These are phyloP conservation scores for Fusarium sp. DNA, from an alignment of 2,329 filamentous ascomycete genomes.

Conservation along the genomic window DNA sequence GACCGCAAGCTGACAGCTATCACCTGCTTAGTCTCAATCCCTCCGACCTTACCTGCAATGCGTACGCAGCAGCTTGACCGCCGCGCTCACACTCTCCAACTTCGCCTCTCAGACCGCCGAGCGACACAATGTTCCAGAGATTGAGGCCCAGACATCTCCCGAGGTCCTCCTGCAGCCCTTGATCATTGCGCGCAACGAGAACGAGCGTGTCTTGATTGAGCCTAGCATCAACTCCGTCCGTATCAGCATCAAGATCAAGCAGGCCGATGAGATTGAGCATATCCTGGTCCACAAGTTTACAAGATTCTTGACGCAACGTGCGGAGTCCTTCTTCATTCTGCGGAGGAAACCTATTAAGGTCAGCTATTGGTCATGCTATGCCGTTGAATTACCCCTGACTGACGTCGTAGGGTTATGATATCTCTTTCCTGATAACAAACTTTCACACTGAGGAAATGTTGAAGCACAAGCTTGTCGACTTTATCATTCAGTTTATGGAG, in stretches of 20 bases:
- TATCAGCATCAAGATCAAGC: constrained; percentile 99
- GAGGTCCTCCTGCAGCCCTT: constrained; percentile 94
- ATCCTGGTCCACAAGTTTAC: constrained; percentile 99
- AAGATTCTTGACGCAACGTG: constrained; percentile 82
- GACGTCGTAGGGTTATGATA: constrained; percentile 85
- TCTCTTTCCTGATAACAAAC: constrained; percentile 98
- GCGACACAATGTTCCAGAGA: constrained; percentile 97
- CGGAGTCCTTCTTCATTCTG: constrained; percentile 97
- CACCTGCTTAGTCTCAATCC: constrained; percentile 81
- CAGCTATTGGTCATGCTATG: constrained; percentile 43
- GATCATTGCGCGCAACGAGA: constrained; percentile 93
- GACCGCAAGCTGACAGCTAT: constrained; percentile 36
- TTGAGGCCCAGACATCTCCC: constrained; percentile 92
- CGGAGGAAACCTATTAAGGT: constrained; percentile 96
- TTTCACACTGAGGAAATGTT: constrained; percentile 99
- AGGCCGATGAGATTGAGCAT: constrained; percentile 98
- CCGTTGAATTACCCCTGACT: constrained; percentile 28
- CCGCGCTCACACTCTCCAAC: constrained; percentile 88
- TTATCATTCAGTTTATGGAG: constrained; percentile 99
- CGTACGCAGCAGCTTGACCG: constrained; percentile 93
- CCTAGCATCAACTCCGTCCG: constrained; percentile 97
- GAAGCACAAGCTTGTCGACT: constrained; percentile 99
- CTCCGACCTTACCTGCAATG: constrained; percentile 96
- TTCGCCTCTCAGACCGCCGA: constrained; percentile 98
- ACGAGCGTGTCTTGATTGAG: constrained; percentile 96